A percentile compares a stretch with the other conserved stretches of the same genome.
Conservation (phyloP, 805 yeast genomes). For the Candida nitratophila region DNA sequence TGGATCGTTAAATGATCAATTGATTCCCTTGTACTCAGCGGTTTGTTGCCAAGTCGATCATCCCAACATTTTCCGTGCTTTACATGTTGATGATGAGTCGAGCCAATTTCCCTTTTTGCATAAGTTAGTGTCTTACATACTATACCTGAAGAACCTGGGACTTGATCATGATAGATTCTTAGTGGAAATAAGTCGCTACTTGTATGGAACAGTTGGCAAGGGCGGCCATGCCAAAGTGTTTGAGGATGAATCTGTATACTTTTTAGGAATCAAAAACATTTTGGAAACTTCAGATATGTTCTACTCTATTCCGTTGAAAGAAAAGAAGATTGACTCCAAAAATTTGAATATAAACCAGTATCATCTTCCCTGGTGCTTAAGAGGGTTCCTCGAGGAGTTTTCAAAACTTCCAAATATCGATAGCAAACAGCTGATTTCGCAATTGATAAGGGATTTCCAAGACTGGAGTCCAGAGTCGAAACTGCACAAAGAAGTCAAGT, state of each 20-base stretch:
- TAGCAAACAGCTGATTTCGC: slow-evolving; percentile 36
- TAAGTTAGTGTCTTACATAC: slow-evolving; percentile 10
- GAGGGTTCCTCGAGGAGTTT: slow-evolving; percentile 72
- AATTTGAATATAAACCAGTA: slow-evolving; percentile 72
- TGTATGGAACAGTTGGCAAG: slow-evolving; percentile 65
- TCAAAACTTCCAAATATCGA: slow-evolving; percentile 40
- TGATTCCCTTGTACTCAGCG: slow-evolving; percentile 89
- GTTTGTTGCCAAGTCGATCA: slow-evolving; percentile 71
- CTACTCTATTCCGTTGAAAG: slow-evolving; percentile 30
- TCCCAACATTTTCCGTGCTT: slow-evolving; percentile 82
- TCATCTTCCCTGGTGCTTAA: slow-evolving; percentile 86
- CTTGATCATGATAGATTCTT: slow-evolving; percentile 24
- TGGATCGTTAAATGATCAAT: slow-evolving; percentile 85
- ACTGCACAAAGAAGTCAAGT: slow-evolving; percentile 72
- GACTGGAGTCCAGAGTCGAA: slow-evolving; percentile 80
- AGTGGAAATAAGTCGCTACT: slow-evolving; percentile 60
- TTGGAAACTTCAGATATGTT: slow-evolving; percentile 66
- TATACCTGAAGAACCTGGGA: slow-evolving; percentile 22
- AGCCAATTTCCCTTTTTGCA: slow-evolving; percentile 35
- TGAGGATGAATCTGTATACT: slow-evolving; percentile 63
- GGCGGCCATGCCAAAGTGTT: slow-evolving; percentile 85
- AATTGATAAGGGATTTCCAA: slow-evolving; percentile 52
- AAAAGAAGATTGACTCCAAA: slow-evolving; percentile 23
- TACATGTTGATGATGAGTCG: slow-evolving; percentile 52
- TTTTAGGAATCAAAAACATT: slow-evolving; percentile 62